Evolutionary conservation across 2,329 filamentous ascomycete genomes (phyloP).

Genomic region (Phialemoniopsis sp.): DNA sequence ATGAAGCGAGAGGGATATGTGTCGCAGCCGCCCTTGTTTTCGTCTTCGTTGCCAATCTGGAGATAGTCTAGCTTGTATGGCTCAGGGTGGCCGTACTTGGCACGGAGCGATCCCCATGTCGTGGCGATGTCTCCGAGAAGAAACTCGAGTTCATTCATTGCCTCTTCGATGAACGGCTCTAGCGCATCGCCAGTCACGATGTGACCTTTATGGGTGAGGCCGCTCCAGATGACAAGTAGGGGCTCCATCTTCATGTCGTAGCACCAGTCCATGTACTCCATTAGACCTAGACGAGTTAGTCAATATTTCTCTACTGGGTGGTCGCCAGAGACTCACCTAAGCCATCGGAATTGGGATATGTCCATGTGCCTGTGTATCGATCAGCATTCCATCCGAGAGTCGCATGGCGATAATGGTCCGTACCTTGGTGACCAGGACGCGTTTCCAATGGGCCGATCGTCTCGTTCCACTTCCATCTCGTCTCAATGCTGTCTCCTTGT

Average conservation of each 20-base stretch:
- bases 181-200: constrained; percentile 47
- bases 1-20: background rate
- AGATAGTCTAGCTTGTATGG: constrained; percentile 59
- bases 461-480: constrained; percentile 48
- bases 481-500: constrained; percentile 37
- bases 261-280: constrained; percentile 60
- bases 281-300: constrained; percentile 55
- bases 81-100: constrained; percentile 54
- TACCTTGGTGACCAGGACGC: too few relatives aligned
- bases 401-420: too few relatives aligned
- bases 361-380: too few relatives aligned
- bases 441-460: constrained; percentile 49
- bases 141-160: constrained; percentile 61
- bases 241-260: constrained; percentile 55
- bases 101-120: constrained; percentile 53
- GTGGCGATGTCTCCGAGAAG: constrained; percentile 48
- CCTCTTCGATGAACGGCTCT: constrained; percentile 52
- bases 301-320: too few relatives aligned
- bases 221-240: constrained; percentile 52
- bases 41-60: constrained; percentile 67
- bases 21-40: too few relatives aligned
- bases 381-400: too few relatives aligned
- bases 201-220: constrained; percentile 50
- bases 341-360: too few relatives aligned
- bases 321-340: too few relatives aligned